These are phyloP conservation scores for Lophiotrema nucula DNA, from an alignment of 495 filamentous ascomycete genomes.

Conservation along the genomic window DNA sequence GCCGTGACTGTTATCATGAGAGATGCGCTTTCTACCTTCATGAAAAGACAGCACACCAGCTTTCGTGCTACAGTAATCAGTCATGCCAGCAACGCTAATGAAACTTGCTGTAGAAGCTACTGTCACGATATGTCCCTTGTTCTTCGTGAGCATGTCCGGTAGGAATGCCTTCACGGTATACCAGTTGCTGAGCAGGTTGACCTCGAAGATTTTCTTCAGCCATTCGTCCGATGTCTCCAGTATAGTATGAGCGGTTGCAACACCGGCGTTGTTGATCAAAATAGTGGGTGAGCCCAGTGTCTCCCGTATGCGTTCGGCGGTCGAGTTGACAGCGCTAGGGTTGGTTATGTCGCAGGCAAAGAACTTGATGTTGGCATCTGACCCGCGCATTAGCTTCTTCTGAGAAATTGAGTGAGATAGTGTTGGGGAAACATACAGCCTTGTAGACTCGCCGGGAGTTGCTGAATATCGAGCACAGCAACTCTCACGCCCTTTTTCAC, in stretches of 20 bases:
- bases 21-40: too few relatives aligned
- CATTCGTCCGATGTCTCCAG: conserved; percentile 49
- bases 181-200: conserved; percentile 61
- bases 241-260: conserved; percentile 53
- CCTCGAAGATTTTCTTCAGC: conserved; percentile 55
- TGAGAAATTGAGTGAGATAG: neutral
- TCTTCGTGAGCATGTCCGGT: conserved; percentile 57
- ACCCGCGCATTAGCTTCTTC: conserved; percentile 1
- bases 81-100: conserved; percentile 48
- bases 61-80: conserved; percentile 58
- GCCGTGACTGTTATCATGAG: too few relatives aligned
- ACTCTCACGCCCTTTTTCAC: conserved; percentile 49
- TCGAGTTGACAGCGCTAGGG: conserved; percentile 44
- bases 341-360: conserved; percentile 56
- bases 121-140: conserved; percentile 62
- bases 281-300: conserved; percentile 53
- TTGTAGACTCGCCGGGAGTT: conserved; percentile 18
- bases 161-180: conserved; percentile 58
- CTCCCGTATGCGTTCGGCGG: conserved; percentile 39
- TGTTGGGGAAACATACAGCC: conserved; percentile 22
- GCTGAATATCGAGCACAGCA: conserved; percentile 42
- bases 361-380: conserved; percentile 40
- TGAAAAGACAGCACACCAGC: conserved; percentile 58
- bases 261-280: conserved; percentile 65
- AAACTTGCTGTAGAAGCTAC: conserved; percentile 57